phyloP scores from a whole-genome alignment of 1,284 basidiomycete genomes.

The Hortiboletus rubellus region DNA sequence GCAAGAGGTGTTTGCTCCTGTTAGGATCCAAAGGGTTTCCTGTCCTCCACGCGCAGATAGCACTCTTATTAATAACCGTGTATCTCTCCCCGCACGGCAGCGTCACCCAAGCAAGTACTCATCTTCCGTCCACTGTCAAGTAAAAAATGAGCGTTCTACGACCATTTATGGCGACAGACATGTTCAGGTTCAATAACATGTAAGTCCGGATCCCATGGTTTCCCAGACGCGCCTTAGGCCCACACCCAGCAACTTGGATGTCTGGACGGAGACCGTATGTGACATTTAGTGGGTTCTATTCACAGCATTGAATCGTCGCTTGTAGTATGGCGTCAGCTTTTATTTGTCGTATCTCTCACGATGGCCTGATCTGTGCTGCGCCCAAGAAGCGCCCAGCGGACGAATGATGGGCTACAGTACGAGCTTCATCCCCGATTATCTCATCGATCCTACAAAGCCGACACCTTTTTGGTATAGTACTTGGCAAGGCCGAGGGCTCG shows the following conservation, averaged over 20 bases:
- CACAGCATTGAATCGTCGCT: slow-evolving; percentile 4
- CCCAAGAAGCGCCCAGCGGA: slow-evolving; percentile 75
- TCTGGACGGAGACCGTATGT: slow-evolving; percentile 90
- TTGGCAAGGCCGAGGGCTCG: slow-evolving; percentile 83
- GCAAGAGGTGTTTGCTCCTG: slow-evolving; percentile 26
- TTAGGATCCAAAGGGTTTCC: slow-evolving; percentile 30
- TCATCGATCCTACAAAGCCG: slow-evolving; percentile 6
- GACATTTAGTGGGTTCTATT: background rate
- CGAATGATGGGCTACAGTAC: slow-evolving; percentile 85
- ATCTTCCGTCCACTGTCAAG: background rate
- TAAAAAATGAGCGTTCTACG: slow-evolving; percentile 75
- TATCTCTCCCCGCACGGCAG: background rate
- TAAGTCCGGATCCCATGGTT: slow-evolving; percentile 34
- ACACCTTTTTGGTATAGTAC: slow-evolving; percentile 48
- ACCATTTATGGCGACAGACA: slow-evolving; percentile 81
- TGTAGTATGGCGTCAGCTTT: slow-evolving; percentile 80
- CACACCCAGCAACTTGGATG: slow-evolving; percentile 75
- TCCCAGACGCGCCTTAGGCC: background rate
- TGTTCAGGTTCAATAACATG: slow-evolving; percentile 93
- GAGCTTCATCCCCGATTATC: slow-evolving; percentile 26
- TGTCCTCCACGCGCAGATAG: background rate
- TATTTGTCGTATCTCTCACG: slow-evolving; percentile 84
- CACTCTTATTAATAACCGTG: background rate
- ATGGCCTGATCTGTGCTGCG: slow-evolving; percentile 88
- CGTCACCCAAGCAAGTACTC: background rate